Evolutionary conservation across 257 asterid species (phyloP).

Genomic region (Solanum appendiculatum): DNA sequence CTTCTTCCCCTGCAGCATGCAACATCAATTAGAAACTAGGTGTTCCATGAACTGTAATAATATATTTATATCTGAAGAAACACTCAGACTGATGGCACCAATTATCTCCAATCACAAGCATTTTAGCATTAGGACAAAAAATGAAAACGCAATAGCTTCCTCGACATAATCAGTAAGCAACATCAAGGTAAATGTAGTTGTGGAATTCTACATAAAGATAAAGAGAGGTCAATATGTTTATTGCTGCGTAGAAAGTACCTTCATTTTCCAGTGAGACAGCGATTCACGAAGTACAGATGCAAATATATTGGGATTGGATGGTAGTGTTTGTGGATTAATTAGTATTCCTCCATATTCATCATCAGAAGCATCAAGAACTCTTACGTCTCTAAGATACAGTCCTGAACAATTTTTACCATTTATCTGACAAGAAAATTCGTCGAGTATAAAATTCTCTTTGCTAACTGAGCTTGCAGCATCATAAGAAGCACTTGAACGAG

Average conservation of each 20-base stretch:
- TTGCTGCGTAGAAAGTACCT: slow-evolving; percentile 18
- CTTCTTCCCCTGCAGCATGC: slow-evolving; percentile 46
- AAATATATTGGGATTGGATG: slow-evolving; percentile 49
- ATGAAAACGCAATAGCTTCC: neutral
- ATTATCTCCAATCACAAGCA: neutral
- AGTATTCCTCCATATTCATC: slow-evolving; percentile 75
- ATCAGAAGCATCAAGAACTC: slow-evolving; percentile 62
- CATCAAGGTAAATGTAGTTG: neutral
- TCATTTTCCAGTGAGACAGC: slow-evolving; percentile 51
- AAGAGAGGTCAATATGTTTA: neutral
- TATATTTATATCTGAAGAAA: neutral
- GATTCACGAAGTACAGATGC: slow-evolving; percentile 54
- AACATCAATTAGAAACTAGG: neutral
- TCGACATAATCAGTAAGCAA: neutral
- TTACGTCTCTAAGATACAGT: slow-evolving; percentile 12
- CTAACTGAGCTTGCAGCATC: slow-evolving; percentile 23
- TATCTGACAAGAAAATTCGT: slow-evolving; percentile 30
- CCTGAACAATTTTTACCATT: slow-evolving; percentile 30
- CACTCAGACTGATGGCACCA: neutral
- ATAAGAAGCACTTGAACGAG: slow-evolving; percentile 31
- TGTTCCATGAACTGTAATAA: neutral
- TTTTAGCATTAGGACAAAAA: neutral
- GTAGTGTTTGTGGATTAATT: slow-evolving; percentile 46
- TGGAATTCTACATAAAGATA: neutral
- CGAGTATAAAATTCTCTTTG: slow-evolving; percentile 26